phyloP scores from a whole-genome alignment of 768 basidiomycete genomes.

The Suillus weaverae region DNA sequence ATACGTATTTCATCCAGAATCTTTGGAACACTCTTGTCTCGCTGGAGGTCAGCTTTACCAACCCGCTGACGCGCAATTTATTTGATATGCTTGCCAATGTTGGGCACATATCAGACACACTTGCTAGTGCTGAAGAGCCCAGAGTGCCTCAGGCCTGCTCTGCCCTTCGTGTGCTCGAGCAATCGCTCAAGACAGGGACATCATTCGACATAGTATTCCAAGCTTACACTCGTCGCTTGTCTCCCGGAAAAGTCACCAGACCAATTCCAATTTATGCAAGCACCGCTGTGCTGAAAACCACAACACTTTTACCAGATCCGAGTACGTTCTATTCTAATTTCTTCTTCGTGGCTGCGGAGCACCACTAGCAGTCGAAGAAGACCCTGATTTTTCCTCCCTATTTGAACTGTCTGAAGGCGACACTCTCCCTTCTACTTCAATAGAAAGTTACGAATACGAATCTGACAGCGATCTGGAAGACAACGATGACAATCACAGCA shows the following conservation, averaged over 20 bases:
- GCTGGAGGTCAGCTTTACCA: not conserved
- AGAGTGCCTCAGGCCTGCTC: not conserved
- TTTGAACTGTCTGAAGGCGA: not conserved
- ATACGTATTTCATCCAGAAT: too few relatives aligned
- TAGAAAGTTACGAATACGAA: not conserved
- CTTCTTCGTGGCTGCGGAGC: not conserved
- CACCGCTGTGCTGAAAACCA: slow-evolving; percentile 4
- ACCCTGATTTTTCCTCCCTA: not conserved
- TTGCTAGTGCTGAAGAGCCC: not conserved
- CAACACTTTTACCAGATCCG: not conserved
- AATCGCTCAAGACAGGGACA: slow-evolving; percentile 4
- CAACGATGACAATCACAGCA: not conserved
- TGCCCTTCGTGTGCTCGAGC: slow-evolving; percentile 1
- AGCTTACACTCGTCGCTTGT: not conserved
- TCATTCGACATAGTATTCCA: slow-evolving; percentile 7
- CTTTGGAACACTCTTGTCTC: not conserved
- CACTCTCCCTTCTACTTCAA: not conserved
- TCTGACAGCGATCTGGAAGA: not conserved
- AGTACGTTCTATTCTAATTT: not conserved
- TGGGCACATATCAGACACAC: not conserved
- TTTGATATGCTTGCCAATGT: not conserved
- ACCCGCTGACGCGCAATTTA: not conserved
- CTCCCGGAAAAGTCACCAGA: not conserved
- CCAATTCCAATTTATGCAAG: slow-evolving; percentile 6
- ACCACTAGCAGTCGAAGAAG: not conserved